phyloP scores from a whole-genome alignment of 306 rosid genomes.

The Mimosa pudica region DNA sequence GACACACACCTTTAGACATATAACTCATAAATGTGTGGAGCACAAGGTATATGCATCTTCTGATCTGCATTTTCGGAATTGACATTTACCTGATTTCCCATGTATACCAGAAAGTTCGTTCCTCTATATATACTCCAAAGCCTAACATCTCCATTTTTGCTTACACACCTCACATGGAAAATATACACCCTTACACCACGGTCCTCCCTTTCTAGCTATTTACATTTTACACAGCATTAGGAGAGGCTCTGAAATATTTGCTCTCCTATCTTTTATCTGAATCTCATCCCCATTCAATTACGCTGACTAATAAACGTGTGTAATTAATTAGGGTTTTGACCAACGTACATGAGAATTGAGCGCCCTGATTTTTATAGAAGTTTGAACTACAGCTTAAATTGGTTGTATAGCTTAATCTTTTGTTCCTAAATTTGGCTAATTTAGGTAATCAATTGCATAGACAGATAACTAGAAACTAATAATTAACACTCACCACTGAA shows the following conservation, averaged over 20 bases:
- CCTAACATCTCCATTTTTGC: constrained; percentile 65
- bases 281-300: not conserved
- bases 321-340: constrained; percentile 31
- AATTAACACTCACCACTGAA: constrained; percentile 24
- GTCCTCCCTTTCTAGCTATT: constrained; percentile 43
- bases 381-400: not conserved
- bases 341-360: not conserved
- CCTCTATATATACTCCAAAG: constrained; percentile 48
- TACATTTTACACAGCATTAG: constrained; percentile 9
- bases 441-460: constrained; percentile 30
- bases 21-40: constrained; percentile 17
- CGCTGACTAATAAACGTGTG: too few species aligned
- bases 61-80: constrained; percentile 36
- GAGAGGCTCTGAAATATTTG: constrained; percentile 33
- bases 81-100: constrained; percentile 62
- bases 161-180: constrained; percentile 65
- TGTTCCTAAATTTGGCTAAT: constrained; percentile 10
- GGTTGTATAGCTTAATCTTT: not conserved
- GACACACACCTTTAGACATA: constrained; percentile 9
- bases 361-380: not conserved
- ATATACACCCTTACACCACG: constrained; percentile 40
- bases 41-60: constrained; percentile 14
- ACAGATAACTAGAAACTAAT: constrained; percentile 32
- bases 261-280: constrained; percentile 15
- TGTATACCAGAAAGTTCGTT: constrained; percentile 72